phyloP scores from a whole-genome alignment of 345 rosid species.

The Turritis glabra region DNA sequence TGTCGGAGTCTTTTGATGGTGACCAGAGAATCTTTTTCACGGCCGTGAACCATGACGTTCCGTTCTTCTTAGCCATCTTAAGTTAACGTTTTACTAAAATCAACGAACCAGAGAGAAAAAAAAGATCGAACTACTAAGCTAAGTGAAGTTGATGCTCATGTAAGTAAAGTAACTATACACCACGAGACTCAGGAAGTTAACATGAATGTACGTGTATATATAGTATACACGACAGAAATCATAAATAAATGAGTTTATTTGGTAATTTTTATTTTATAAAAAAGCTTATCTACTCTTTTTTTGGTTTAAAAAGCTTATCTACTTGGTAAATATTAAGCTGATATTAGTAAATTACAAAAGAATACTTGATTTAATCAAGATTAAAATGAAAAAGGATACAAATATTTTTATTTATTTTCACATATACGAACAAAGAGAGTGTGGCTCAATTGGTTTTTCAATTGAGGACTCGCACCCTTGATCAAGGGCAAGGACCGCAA shows the following conservation, averaged over 20 bases:
- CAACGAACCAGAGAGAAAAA: background rate
- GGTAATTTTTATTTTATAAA: background rate
- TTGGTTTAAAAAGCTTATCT: no score
- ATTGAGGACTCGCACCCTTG: no score
- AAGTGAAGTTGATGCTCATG: conserved; percentile 33
- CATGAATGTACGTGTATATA: conserved; percentile 23
- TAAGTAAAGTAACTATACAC: conserved; percentile 17
- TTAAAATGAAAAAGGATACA: no score
- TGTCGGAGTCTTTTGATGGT: conserved; percentile 62
- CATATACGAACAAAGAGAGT: no score
- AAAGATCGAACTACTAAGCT: background rate
- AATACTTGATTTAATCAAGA: no score
- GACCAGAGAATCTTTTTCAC: conserved; percentile 89
- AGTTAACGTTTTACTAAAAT: conserved; percentile 1
- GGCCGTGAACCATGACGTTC: conserved; percentile 69
- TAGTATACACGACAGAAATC: conserved; percentile 6
- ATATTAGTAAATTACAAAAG: no score
- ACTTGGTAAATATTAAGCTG: background rate
- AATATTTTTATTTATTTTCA: no score
- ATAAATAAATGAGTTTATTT: background rate
- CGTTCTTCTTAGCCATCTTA: conserved; percentile 70
- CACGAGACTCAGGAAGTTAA: conserved; percentile 24
- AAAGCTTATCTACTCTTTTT: no score
- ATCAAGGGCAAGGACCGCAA: no score
- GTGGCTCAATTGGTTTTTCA: no score